Base-by-base conservation (phyloP, 192 early-diverging fungal species). In the Backusella psychrophila region DNA sequence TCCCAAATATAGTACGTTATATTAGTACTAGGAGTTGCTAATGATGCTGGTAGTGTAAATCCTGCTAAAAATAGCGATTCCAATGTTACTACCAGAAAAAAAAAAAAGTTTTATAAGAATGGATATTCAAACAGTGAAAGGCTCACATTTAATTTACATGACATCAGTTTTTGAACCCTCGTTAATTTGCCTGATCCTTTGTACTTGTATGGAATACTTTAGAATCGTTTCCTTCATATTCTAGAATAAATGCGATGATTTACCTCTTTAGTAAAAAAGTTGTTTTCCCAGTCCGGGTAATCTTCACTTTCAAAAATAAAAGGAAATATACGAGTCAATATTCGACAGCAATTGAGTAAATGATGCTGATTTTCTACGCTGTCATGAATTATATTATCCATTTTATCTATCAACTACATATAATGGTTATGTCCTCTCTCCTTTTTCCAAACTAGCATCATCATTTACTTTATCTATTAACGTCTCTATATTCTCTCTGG, bases 311-410 rank as follows among this genome's bases (percentile, higher is more conserved):
- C 96, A 78, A 92, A 98, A 14, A 93, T 76, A 83, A 92, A 95
- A 8, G 95, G 96, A 31, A 98, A 78, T 31, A 98, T 72, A 21
- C 96, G 88, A 0, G 95, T 94, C 52, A 98, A 80, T 4, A 97
- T 81, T 26, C 96, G 89, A 14, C 94, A 79, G 75, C 93, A 95
- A 83, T 97, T 98, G 6, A 95, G 80, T 46, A 94, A 90, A 33
- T 83, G 84, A 6, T 79, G 80, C 33, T 86, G 86, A 44, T 85
- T 63, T 3, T 29, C 23, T 63, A 63, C 14, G 1, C 12, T 29
- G 23, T 2, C 56, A 29, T 63, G 56, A 63, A 63, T 63, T 14
- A 63, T 21, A 12, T 11, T 14, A 63, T 89, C 72, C 73, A 93
- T 77, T 33, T 83, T 87, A 49, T 84, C 81, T 0, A 75, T 66